Evolutionary conservation across 768 basidiomycete species (phyloP), one percentile per base, ranked within the genome.

Genomic region (Amanita rimosa): DNA sequence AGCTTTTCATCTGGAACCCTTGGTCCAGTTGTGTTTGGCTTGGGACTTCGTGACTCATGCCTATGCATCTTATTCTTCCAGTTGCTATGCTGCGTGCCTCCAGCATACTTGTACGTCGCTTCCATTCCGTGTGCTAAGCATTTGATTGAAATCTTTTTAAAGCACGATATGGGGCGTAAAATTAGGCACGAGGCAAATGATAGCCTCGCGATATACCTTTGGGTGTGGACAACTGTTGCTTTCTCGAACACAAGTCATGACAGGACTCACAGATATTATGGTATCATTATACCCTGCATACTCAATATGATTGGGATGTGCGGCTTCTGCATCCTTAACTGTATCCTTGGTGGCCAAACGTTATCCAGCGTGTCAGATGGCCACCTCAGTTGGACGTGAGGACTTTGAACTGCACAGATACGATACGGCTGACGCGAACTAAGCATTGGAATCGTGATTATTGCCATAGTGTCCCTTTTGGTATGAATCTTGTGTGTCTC

Each of bases 121-220:
- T 43, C 17, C 13, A 24, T 26, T 43, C 26, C 7, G 13, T 26
- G 4, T 5, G 4, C 11, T 4, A 27, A 46, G 14, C 22, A 13
- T 10, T 3, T 33, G 36, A 6, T 19, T 21, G 24, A 26, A 13
- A 36, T 8, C 16, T 16, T 43, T n/a, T 41, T 36, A 42, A 43
- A 72, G 72, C 24, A 58, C 69, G 11, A 87, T 83, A 17, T 90
- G 85, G 77, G 89, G 92, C 14, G 86, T 91, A 0, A 83, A 80
- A 61, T 68, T 87, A 0, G 92, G 92, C 9, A 77, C 93, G 69
- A 74, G 92, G 13, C 88, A 91, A 56, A 89, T 93, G 85, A 78
- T 89, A 19, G 75, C 78, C 38, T 81, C 88, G 2, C 58, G 61
- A 43, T 67, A 67, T 54, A 58, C 67, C 10, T 68, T 67, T 49